Base-by-base conservation (phyloP, 169 alveolate species). In the Besnoitia besnoiti region DNA sequence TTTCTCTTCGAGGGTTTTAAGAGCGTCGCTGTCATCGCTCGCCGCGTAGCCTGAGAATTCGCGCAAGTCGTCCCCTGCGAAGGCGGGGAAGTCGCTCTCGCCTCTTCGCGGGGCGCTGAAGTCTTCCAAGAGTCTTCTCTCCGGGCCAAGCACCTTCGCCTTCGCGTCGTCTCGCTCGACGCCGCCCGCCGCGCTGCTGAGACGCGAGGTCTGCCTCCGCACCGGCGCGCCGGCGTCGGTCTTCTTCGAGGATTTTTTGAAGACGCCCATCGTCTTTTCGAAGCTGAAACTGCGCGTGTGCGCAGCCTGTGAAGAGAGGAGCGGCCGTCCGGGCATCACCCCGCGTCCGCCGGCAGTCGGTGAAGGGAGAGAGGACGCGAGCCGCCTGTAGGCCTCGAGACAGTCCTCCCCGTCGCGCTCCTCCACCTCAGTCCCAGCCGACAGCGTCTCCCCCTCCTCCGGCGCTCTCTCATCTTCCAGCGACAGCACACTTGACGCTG, bases 21-120 rank as follows among this genome's bases (percentile, higher is more conserved):
- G 19, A n/a, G 10, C 87, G 35, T 77, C 87, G 55, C 87, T 77
- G 49, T 55, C 5, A 3, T 77, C 87, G 55, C 87, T 77, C n/a
- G 24, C 47, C 46, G 80, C 80, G n/a, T 67, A 1, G 39, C 30
- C 44, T n/a, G 67, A 3, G 24, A 51, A n/a, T n/a, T n/a, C n/a
- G n/a, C n/a, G n/a, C n/a, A 24, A 51, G 24, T 51, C 67, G 67
- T 51, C 67, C 24, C 24, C 24, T 51, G 67, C 67, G 39, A n/a
- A 2, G 8, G 47, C 10, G 47, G 39, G 44, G 39, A 3, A 37
- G 82, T 73, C 46, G 5, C 33, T 62, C 39, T 16, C 39, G 47
- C 46, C 24, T 8, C n/a, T 30, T 37, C n/a, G 39, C 3, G 3
- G 16, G 82, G 44, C 82, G 5, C 39, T 30, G 47, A 8, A 8